Conservation (phyloP, 83 land plant species). For the Diphasiastrum complanatum region DNA sequence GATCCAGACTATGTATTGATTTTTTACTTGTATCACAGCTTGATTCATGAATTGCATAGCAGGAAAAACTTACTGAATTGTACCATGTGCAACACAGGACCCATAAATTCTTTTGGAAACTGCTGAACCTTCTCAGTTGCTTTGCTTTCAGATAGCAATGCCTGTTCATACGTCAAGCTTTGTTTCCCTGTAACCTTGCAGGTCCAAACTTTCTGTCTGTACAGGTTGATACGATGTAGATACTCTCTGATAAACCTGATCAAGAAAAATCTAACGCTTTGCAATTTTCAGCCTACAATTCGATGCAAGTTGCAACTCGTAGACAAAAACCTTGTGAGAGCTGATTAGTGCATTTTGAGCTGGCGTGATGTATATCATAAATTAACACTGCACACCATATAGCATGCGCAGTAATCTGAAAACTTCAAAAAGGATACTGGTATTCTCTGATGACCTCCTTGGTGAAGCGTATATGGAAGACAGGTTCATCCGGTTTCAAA, state of each 20-base stretch:
- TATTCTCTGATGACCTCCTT: constrained; percentile 80
- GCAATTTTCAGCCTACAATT: too few relatives aligned
- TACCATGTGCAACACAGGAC: constrained; percentile 51
- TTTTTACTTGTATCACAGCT: too few relatives aligned
- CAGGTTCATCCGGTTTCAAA: constrained; percentile 54
- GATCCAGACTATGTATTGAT: too few relatives aligned
- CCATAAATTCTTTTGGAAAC: constrained; percentile 68
- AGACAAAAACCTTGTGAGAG: too few relatives aligned
- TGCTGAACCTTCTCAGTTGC: constrained; percentile 64
- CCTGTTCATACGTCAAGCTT: constrained; percentile 85
- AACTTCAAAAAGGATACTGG: constrained; percentile 55
- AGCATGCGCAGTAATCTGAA: not conserved
- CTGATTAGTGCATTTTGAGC: too few relatives aligned
- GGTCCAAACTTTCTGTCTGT: constrained; percentile 73
- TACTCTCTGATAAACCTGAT: constrained; percentile 56
- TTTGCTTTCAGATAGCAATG: constrained; percentile 65
- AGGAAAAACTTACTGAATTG: constrained; percentile 68
- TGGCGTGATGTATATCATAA: too few relatives aligned
- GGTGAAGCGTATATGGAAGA: constrained; percentile 87
- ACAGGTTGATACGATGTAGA: constrained; percentile 56
- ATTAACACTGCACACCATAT: not conserved
- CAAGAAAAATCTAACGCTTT: constrained; percentile 4
- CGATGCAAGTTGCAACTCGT: too few relatives aligned
- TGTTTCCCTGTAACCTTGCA: constrained; percentile 83
- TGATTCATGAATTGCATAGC: too few relatives aligned